Percentiles rank a stretch among this genome's conserved stretches.
These are phyloP conservation scores for Hypoxylon fuscum DNA, from an alignment of 495 filamentous ascomycete genomes.

Conservation along the genomic window DNA sequence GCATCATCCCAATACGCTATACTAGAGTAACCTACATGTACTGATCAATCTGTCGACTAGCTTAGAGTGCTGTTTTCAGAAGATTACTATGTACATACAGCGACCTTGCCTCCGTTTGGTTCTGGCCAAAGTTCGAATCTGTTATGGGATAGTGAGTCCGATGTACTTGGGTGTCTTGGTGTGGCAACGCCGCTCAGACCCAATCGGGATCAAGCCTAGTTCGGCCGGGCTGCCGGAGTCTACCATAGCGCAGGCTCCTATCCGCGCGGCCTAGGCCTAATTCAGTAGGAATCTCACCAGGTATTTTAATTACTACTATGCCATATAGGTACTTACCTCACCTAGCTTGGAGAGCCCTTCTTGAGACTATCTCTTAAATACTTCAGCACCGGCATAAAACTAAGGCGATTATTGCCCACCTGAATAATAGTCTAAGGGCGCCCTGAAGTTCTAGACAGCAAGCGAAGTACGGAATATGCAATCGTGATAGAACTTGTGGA, in stretches of 20 bases:
- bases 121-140: slow-evolving; percentile 12
- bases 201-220: slow-evolving; percentile 29
- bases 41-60: too few species aligned
- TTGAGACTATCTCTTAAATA: slow-evolving; percentile 2
- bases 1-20: too few species aligned
- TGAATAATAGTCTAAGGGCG: slow-evolving; percentile 9
- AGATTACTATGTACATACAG: too few species aligned
- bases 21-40: too few species aligned
- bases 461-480: slow-evolving; percentile 2
- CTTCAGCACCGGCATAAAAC: background rate
- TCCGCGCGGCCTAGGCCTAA: slow-evolving; percentile 16
- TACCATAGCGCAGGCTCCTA: slow-evolving; percentile 24
- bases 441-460: slow-evolving; percentile 20
- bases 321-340: too few species aligned
- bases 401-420: slow-evolving; percentile 3
- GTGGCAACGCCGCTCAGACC: slow-evolving; percentile 10
- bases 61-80: too few species aligned
- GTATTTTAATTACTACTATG: slow-evolving; percentile 29
- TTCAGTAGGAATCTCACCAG: slow-evolving; percentile 8
- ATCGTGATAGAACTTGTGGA: background rate
- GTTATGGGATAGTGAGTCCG: slow-evolving; percentile 4
- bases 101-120: too few species aligned
- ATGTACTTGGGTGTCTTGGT: slow-evolving; percentile 6
- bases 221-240: slow-evolving; percentile 25
- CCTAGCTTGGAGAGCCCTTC: background rate